Conservation (phyloP, 306 rosid species). For the Quercus gilva region DNA sequence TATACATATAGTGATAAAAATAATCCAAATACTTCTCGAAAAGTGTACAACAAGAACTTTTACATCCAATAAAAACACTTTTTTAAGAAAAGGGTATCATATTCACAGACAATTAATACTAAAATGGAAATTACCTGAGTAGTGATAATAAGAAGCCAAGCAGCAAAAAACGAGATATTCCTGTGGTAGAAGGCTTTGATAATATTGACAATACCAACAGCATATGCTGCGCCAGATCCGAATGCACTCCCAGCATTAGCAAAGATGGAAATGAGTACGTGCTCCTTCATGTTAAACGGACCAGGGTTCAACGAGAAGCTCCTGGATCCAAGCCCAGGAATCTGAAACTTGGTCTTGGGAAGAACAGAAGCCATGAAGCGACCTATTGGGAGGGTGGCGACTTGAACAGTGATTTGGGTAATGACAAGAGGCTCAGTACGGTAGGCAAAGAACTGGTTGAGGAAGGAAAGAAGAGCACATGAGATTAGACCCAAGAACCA, state of each 20-base stretch:
- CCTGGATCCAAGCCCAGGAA: conserved; percentile 45
- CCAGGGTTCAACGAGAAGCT: conserved; percentile 54
- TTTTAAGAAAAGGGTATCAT: too few relatives aligned
- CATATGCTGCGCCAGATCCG: conserved; percentile 68
- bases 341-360: conserved; percentile 33
- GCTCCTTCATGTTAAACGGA: conserved; percentile 86
- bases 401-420: conserved; percentile 58
- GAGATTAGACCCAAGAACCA: conserved; percentile 71
- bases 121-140: conserved; percentile 42
- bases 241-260: conserved; percentile 78
- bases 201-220: conserved; percentile 52
- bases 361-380: conserved; percentile 63
- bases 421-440: conserved; percentile 63
- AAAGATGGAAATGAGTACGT: conserved; percentile 70
- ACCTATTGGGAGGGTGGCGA: conserved; percentile 65
- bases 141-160: conserved; percentile 67
- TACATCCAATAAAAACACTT: too few relatives aligned
- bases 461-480: conserved; percentile 57
- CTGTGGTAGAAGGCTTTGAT: conserved; percentile 61
- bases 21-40: background rate
- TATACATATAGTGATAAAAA: background rate
- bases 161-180: conserved; percentile 47
- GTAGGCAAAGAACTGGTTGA: conserved; percentile 81
- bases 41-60: too few relatives aligned
- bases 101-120: background rate